A percentile compares a stretch with the other conserved stretches of the same genome.
Evolutionary conservation across 768 basidiomycete species (phyloP).

Genomic region (Russula ochroleuca): DNA sequence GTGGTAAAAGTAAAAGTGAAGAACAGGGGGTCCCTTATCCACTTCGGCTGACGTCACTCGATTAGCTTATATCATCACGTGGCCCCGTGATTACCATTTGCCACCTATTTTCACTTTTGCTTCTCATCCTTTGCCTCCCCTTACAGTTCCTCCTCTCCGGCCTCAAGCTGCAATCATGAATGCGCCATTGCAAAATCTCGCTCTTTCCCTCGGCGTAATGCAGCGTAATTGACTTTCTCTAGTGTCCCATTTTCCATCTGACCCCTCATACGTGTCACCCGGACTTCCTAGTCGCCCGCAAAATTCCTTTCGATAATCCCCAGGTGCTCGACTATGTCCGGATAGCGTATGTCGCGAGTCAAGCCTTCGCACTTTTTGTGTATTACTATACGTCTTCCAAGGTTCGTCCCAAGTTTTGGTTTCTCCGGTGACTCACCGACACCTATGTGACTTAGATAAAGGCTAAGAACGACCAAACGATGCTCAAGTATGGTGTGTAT

Average conservation of each 20-base stretch:
- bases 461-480: slow-evolving; percentile 91
- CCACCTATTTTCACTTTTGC: not conserved
- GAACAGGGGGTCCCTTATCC: too few relatives aligned
- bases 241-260: not conserved
- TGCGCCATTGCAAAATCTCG: slow-evolving; percentile 49
- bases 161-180: slow-evolving; percentile 19
- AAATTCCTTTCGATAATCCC: slow-evolving; percentile 88
- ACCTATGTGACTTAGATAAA: slow-evolving; percentile 57
- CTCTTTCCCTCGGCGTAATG: slow-evolving; percentile 91
- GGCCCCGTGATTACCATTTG: not conserved
- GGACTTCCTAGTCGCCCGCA: slow-evolving; percentile 66
- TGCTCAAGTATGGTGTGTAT: slow-evolving; percentile 85
- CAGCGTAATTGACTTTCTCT: slow-evolving; percentile 49
- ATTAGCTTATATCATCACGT: not conserved
- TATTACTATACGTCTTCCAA: slow-evolving; percentile 79
- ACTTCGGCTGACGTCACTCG: not conserved
- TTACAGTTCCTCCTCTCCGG: not conserved
- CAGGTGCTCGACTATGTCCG: slow-evolving; percentile 77
- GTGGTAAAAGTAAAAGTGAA: not conserved
- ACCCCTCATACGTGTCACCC: slow-evolving; percentile 23
- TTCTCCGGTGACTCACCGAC: not conserved
- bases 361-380: slow-evolving; percentile 61
- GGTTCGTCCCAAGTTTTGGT: slow-evolving; percentile 42
- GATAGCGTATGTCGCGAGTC: slow-evolving; percentile 72
- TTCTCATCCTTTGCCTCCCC: not conserved